Conservation (phyloP, 805 yeast species). For the Spathaspora girioi region DNA sequence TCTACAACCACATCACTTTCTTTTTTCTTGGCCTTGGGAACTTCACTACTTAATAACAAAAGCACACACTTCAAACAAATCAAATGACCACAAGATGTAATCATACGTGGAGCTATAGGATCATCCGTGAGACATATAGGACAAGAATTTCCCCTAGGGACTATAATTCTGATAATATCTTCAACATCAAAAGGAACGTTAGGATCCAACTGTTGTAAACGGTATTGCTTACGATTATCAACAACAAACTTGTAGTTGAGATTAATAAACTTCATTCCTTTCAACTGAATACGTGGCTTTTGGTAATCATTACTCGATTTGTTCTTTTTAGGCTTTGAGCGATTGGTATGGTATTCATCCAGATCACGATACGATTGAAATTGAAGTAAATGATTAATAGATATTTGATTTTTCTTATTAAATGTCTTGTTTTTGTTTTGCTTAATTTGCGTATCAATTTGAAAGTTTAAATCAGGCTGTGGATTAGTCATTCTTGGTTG, state of each 20-base stretch:
- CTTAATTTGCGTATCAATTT: slow-evolving; percentile 13
- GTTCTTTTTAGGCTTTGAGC: slow-evolving; percentile 5
- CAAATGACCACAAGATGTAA: slow-evolving; percentile 84
- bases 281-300: slow-evolving; percentile 40
- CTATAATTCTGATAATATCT: slow-evolving; percentile 67
- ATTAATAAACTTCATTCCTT: slow-evolving; percentile 71
- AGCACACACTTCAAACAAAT: slow-evolving; percentile 81
- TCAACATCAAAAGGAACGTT: slow-evolving; percentile 64
- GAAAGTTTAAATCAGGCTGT: not conserved
- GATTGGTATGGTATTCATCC: slow-evolving; percentile 16
- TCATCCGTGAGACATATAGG: slow-evolving; percentile 88
- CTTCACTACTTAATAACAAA: slow-evolving; percentile 59
- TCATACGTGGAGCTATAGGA: slow-evolving; percentile 92
- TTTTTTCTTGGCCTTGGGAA: slow-evolving; percentile 35
- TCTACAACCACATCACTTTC: slow-evolving; percentile 34
- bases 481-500: not conserved
- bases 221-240: slow-evolving; percentile 55
- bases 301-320: slow-evolving; percentile 1
- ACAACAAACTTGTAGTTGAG: slow-evolving; percentile 82
- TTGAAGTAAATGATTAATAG: slow-evolving; percentile 60
- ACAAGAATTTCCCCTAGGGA: slow-evolving; percentile 73
- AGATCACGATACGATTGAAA: slow-evolving; percentile 43
- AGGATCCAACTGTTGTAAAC: slow-evolving; percentile 65
- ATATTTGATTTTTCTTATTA: slow-evolving; percentile 12
- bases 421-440: slow-evolving; percentile 10